A percentile compares a stretch with the other conserved stretches of the same genome.
Conservation (phyloP, 805 yeast species). For the Barnettozyma siamensis region DNA sequence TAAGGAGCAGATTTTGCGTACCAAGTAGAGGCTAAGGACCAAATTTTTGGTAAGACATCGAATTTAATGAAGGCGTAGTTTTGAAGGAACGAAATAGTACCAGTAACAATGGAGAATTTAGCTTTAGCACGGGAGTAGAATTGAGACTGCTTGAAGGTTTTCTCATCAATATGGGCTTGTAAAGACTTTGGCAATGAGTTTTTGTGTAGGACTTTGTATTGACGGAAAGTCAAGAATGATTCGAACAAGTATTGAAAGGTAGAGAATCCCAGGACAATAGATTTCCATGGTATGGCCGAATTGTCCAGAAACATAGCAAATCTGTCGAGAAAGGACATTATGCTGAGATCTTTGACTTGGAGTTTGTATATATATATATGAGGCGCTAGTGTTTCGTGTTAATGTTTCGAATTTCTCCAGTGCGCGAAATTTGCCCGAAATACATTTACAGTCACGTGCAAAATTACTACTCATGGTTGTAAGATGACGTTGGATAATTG, state of each 20-base stretch:
- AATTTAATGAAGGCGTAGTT: constrained; percentile 52
- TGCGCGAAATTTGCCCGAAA: too few relatives aligned
- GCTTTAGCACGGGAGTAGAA: constrained; percentile 77
- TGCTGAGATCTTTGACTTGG: too few relatives aligned
- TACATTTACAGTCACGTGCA: too few relatives aligned
- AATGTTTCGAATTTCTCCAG: too few relatives aligned
- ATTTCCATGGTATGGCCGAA: constrained; percentile 76
- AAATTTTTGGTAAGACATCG: constrained; percentile 59
- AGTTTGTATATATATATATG: too few relatives aligned
- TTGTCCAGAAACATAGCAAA: constrained; percentile 53
- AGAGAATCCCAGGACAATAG: constrained; percentile 66
- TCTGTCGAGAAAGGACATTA: constrained; percentile 27
- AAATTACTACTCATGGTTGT: too few relatives aligned
- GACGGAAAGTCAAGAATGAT: constrained; percentile 68
- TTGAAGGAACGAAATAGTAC: constrained; percentile 45
- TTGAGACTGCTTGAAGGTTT: constrained; percentile 72
- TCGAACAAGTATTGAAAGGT: constrained; percentile 73
- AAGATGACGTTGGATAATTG: too few relatives aligned
- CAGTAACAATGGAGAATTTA: constrained; percentile 54
- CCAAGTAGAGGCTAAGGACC: constrained; percentile 44
- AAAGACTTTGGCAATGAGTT: constrained; percentile 64
- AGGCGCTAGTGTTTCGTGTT: too few relatives aligned
- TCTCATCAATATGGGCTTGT: constrained; percentile 59
- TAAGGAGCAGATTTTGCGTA: constrained; percentile 24
- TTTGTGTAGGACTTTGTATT: constrained; percentile 57